Evolutionary conservation across 768 basidiomycete genomes (phyloP).

Genomic region (Suillus luteus): DNA sequence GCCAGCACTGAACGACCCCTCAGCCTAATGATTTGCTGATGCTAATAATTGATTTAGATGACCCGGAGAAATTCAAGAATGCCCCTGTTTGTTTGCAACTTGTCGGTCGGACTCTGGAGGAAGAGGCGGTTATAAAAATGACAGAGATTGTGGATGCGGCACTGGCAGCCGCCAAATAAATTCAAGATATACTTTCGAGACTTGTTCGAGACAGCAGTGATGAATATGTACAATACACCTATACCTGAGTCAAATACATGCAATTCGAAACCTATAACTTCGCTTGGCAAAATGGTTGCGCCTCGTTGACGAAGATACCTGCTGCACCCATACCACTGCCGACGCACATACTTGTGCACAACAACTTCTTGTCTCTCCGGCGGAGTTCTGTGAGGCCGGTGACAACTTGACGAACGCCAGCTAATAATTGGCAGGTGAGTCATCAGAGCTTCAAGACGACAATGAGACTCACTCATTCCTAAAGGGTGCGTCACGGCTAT

Average conservation of each 20-base stretch:
- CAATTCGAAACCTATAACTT: constrained; percentile 24
- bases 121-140: constrained; percentile 74
- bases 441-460: constrained; percentile 11
- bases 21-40: background rate
- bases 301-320: constrained; percentile 77
- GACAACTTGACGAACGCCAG: constrained; percentile 84
- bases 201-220: background rate
- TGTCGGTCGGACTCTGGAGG: constrained; percentile 69
- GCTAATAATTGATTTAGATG: constrained; percentile 42
- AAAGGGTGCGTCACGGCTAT: constrained; percentile 84
- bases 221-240: background rate
- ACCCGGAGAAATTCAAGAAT: constrained; percentile 54
- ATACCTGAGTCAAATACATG: constrained; percentile 8
- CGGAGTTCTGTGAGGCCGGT: constrained; percentile 85
- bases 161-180: constrained; percentile 34
- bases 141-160: constrained; percentile 64
- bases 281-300: constrained; percentile 23
- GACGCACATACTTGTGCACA: constrained; percentile 82
- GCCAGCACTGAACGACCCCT: background rate
- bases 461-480: constrained; percentile 68
- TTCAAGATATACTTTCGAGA: background rate
- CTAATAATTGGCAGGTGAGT: constrained; percentile 37
- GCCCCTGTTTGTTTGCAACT: constrained; percentile 69
- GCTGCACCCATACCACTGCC: constrained; percentile 93
- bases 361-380: constrained; percentile 62